phyloP scores from a whole-genome alignment of 352 stramenopile genomes.

The Globisporangium iwayamae region DNA sequence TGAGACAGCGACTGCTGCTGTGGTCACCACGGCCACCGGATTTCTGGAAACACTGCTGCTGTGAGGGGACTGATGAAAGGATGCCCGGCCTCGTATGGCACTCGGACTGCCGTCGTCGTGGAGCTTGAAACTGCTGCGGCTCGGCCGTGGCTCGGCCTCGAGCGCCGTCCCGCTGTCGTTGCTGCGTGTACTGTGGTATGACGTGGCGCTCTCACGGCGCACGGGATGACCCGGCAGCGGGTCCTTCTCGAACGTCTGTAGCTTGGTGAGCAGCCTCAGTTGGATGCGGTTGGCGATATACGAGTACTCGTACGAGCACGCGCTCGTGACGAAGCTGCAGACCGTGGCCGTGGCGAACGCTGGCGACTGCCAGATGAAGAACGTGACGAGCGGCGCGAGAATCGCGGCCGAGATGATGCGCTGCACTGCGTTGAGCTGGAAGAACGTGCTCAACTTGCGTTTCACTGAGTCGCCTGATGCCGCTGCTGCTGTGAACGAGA shows the following conservation, averaged over 20 bases:
- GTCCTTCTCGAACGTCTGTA: conserved; percentile 26
- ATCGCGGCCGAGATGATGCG: conserved; percentile 56
- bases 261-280: conserved; percentile 32
- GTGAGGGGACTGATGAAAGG: neutral
- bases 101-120: conserved; percentile 2
- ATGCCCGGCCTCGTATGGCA: conserved; percentile 1
- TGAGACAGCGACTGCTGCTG: neutral
- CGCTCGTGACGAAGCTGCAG: conserved; percentile 59
- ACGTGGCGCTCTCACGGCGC: conserved; percentile 23
- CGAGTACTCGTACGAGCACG: conserved; percentile 73
- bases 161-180: conserved; percentile 13
- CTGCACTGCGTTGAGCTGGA: conserved; percentile 52
- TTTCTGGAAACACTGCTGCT: neutral
- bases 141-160: conserved; percentile 4
- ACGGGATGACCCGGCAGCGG: neutral
- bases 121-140: conserved; percentile 1
- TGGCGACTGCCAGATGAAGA: conserved; percentile 75
- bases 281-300: conserved; percentile 71
- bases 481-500: neutral
- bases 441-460: conserved; percentile 12
- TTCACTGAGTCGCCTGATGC: too few species aligned
- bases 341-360: conserved; percentile 63
- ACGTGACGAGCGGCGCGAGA: conserved; percentile 55
- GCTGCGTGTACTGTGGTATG: conserved; percentile 27
- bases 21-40: neutral